These are phyloP conservation scores for Gillenia trifoliata DNA, from an alignment of 306 rosid genomes.

Conservation along the genomic window DNA sequence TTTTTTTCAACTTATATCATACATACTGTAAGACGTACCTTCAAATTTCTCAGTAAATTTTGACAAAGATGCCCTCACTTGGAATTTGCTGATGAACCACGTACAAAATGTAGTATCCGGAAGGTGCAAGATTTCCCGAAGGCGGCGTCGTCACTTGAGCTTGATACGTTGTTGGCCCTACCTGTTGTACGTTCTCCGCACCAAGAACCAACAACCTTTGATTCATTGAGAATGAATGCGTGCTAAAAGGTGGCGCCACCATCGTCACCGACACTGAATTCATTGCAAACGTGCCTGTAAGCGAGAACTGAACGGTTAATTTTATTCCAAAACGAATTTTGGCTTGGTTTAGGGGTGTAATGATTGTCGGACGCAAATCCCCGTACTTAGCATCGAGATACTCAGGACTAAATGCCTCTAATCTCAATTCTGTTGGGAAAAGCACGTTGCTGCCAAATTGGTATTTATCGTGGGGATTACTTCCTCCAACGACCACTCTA, in stretches of 20 bases:
- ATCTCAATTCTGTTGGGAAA: constrained; percentile 37
- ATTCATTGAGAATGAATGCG: constrained; percentile 84
- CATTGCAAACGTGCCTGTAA: not conserved
- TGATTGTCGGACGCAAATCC: constrained; percentile 23
- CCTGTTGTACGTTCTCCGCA: constrained; percentile 11
- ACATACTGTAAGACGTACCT: not conserved
- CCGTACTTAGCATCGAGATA: constrained; percentile 23
- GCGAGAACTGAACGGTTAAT: constrained; percentile 14
- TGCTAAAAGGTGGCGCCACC: constrained; percentile 60
- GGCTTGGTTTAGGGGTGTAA: constrained; percentile 10
- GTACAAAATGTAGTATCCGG: constrained; percentile 57
- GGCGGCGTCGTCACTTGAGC: constrained; percentile 39
- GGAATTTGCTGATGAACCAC: constrained; percentile 67
- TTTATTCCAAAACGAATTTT: constrained; percentile 5
- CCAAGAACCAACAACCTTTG: constrained; percentile 51
- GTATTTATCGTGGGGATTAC: constrained; percentile 53
- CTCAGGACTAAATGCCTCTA: constrained; percentile 36
- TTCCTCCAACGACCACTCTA: constrained; percentile 60
- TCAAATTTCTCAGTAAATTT: constrained; percentile 22
- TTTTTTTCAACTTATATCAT: no score
- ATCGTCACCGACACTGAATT: constrained; percentile 40
- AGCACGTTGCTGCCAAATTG: constrained; percentile 30
- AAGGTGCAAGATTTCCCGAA: constrained; percentile 53
- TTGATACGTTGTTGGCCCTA: constrained; percentile 26
- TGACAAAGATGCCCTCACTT: constrained; percentile 61